Conservation (phyloP, 192 early-diverging fungal species). For the Backusella luteola region DNA sequence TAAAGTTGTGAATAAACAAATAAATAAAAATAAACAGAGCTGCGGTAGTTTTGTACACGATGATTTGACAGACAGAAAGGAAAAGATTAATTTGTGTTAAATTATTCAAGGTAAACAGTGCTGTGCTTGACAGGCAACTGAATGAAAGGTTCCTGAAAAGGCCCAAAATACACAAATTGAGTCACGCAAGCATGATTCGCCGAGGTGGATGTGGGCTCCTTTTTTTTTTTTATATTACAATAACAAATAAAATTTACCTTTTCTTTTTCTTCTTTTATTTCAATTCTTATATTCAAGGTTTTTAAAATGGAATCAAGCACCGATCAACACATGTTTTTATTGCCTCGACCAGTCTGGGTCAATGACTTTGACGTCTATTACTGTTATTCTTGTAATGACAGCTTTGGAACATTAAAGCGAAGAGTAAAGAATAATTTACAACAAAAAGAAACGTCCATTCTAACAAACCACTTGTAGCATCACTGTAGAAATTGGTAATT, state of each 20-base stretch:
- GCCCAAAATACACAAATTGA: not conserved
- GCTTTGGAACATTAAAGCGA: constrained; percentile 45
- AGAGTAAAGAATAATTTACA: constrained; percentile 33
- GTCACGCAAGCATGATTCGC: not conserved
- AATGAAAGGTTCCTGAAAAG: not conserved
- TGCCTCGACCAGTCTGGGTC: constrained; percentile 50
- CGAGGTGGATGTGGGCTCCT: not conserved
- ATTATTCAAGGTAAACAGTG: not conserved
- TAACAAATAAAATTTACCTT: not conserved
- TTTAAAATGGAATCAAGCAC: constrained; percentile 10
- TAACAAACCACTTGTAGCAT: constrained; percentile 35
- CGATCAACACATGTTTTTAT: constrained; percentile 37
- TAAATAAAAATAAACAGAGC: not conserved
- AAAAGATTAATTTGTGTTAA: not conserved
- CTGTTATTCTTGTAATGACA: constrained; percentile 41
- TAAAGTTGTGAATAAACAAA: not conserved
- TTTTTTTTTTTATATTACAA: not conserved
- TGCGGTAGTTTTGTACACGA: not conserved
- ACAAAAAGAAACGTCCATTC: not conserved
- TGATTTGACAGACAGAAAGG: not conserved
- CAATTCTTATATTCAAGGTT: not conserved
- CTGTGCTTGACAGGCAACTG: not conserved
- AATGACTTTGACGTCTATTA: constrained; percentile 46
- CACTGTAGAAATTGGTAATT: constrained; percentile 59
- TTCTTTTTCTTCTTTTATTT: not conserved